Conservation (phyloP, 208 protist species). For the Angomonas deanei region DNA sequence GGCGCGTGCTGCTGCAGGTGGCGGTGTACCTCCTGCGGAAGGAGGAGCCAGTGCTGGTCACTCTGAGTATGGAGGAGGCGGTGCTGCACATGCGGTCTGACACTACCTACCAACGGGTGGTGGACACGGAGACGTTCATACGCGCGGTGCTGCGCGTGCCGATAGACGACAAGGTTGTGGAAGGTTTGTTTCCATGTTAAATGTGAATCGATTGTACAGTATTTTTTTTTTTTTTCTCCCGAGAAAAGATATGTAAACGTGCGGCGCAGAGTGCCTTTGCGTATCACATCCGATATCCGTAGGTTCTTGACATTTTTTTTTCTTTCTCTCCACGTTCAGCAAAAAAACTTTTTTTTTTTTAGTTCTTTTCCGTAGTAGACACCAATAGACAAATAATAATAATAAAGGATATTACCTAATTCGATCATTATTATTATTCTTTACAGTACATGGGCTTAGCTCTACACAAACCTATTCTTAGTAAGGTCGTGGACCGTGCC, state of each 20-base stretch:
- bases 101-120: not conserved
- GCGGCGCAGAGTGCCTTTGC: too few species aligned
- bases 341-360: constrained; percentile 13
- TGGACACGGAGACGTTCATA: not conserved
- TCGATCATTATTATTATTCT: not conserved
- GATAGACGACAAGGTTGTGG: constrained; percentile 1
- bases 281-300: too few species aligned
- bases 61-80: constrained; percentile 33
- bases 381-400: not conserved
- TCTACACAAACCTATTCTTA: constrained; percentile 82
- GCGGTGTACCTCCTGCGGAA: constrained; percentile 40
- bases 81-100: constrained; percentile 33
- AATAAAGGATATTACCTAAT: not conserved
- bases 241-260: too few species aligned
- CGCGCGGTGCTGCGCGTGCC: not conserved
- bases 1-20: constrained; percentile 37
- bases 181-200: constrained; percentile 3
- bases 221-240: too few species aligned
- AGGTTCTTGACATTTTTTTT: constrained; percentile 13
- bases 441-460: constrained; percentile 80
- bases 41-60: constrained; percentile 32
- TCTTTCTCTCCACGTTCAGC: constrained; percentile 3
- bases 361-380: not conserved
- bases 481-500: constrained; percentile 74
- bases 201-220: too few species aligned